phyloP scores from a whole-genome alignment of 1,139 yeast genomes.

The Meyerozyma elateridarum region DNA sequence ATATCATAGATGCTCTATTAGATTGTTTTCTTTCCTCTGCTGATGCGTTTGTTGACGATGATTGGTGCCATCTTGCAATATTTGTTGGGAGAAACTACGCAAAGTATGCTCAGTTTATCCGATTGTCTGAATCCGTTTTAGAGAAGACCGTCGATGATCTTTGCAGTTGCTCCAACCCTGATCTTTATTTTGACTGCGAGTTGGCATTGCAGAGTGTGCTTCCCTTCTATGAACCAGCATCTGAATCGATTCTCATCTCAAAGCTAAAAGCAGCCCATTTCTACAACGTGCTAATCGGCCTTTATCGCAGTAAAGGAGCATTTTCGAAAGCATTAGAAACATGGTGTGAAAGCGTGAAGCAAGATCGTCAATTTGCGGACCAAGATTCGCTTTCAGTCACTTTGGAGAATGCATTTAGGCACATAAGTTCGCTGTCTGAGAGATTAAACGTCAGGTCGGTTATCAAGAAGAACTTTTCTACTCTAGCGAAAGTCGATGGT shows the following conservation, averaged over 20 bases:
- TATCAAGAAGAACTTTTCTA: constrained; percentile 32
- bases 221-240: constrained; percentile 55
- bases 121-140: constrained; percentile 57
- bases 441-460: constrained; percentile 29
- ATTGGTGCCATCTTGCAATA: constrained; percentile 48
- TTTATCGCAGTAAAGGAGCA: constrained; percentile 51
- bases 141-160: constrained; percentile 45
- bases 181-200: constrained; percentile 57
- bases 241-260: constrained; percentile 43
- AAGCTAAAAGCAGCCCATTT: constrained; percentile 51
- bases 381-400: constrained; percentile 19
- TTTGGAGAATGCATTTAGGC: constrained; percentile 36
- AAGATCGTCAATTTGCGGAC: constrained; percentile 5
- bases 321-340: constrained; percentile 45
- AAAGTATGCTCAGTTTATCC: constrained; percentile 72
- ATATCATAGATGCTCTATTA: constrained; percentile 60
- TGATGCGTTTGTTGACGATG: constrained; percentile 25
- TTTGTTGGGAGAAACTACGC: constrained; percentile 76
- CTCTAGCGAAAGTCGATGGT: constrained; percentile 31
- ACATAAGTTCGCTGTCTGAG: constrained; percentile 27
- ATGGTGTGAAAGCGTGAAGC: constrained; percentile 23
- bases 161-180: constrained; percentile 38
- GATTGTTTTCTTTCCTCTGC: constrained; percentile 41
- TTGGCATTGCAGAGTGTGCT: constrained; percentile 66
- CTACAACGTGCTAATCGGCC: constrained; percentile 51